These are phyloP conservation scores for Dendrocalamus sinicus DNA, from an alignment of 176 grass and related monocot species.

Conservation along the genomic window DNA sequence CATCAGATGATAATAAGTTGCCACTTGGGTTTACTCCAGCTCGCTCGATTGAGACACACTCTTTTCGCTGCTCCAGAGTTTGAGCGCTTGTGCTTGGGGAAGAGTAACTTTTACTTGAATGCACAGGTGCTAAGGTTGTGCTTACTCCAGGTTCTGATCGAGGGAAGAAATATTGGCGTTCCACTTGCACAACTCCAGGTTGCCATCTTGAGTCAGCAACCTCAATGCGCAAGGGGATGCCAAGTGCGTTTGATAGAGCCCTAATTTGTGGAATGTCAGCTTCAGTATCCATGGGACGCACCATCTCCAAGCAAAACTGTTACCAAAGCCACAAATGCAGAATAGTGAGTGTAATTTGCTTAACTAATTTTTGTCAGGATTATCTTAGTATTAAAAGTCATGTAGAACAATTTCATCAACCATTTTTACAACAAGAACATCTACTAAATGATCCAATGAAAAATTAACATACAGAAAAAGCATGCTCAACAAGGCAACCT, in stretches of 20 bases:
- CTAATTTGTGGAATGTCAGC: not conserved
- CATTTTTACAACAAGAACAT: not conserved
- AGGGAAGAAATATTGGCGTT: constrained; percentile 21
- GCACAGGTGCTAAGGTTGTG: not conserved
- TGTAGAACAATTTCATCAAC: not conserved
- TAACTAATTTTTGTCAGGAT: not conserved
- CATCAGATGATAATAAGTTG: constrained; percentile 25
- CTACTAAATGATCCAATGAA: not conserved
- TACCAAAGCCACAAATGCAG: constrained; percentile 27
- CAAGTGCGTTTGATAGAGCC: constrained; percentile 40
- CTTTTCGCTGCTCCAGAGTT: not conserved
- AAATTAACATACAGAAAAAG: not conserved
- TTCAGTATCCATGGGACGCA: constrained; percentile 6
- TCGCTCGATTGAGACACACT: not conserved
- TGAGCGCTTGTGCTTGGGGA: not conserved
- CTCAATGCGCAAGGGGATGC: constrained; percentile 30
- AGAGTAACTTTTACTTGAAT: not conserved
- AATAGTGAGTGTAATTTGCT: constrained; percentile 10
- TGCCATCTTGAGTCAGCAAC: not conserved
- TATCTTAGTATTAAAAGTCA: not conserved
- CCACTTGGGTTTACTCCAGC: not conserved
- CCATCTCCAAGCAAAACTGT: constrained; percentile 3
- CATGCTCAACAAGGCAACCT: not conserved
- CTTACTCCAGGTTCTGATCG: not conserved
- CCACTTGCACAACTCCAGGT: not conserved